Percentiles rank a stretch among this genome's conserved stretches.
Conservation (phyloP, 2,329 filamentous ascomycete genomes). For the Trichocomaceae sp. region DNA sequence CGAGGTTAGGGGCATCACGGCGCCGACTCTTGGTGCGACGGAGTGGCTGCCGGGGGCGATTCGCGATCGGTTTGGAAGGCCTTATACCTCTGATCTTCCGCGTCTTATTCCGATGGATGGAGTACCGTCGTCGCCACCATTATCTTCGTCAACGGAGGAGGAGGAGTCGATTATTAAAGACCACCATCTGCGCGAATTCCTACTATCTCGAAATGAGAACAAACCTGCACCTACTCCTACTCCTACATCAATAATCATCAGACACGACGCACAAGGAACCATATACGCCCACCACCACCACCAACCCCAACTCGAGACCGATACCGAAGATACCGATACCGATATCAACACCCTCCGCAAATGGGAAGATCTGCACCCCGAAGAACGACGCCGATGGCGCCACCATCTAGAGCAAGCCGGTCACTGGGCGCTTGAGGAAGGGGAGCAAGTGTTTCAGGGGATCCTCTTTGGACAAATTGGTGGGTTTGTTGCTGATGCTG, state of each 20-base stretch:
- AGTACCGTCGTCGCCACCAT: neutral
- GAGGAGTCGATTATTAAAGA: conserved; percentile 5
- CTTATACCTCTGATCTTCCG: conserved; percentile 23
- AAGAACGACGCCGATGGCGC: conserved; percentile 64
- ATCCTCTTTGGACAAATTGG: conserved; percentile 70
- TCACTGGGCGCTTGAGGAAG: conserved; percentile 72
- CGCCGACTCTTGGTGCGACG: conserved; percentile 51
- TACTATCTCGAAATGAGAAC: conserved; percentile 19
- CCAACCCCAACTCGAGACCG: no score
- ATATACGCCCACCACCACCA: conserved; percentile 3
- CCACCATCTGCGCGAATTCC: conserved; percentile 22
- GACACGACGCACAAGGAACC: conserved; percentile 13
- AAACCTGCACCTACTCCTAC: neutral
- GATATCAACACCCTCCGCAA: conserved; percentile 24
- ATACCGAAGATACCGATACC: no score
- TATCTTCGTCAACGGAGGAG: neutral
- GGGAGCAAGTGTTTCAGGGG: conserved; percentile 68
- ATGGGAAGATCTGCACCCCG: conserved; percentile 64
- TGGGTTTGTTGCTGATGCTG: conserved; percentile 48
- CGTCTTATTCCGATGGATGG: conserved; percentile 2
- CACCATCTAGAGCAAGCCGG: conserved; percentile 61
- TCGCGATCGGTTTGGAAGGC: conserved; percentile 35
- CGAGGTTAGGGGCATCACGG: conserved; percentile 56
- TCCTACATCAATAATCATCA: conserved; percentile 19
- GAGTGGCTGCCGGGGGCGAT: conserved; percentile 49